Percentiles rank a stretch among this genome's conserved stretches.
These are phyloP conservation scores for Hirsutella minnesotensis DNA, from an alignment of 2,329 filamentous ascomycete genomes.

Conservation along the genomic window DNA sequence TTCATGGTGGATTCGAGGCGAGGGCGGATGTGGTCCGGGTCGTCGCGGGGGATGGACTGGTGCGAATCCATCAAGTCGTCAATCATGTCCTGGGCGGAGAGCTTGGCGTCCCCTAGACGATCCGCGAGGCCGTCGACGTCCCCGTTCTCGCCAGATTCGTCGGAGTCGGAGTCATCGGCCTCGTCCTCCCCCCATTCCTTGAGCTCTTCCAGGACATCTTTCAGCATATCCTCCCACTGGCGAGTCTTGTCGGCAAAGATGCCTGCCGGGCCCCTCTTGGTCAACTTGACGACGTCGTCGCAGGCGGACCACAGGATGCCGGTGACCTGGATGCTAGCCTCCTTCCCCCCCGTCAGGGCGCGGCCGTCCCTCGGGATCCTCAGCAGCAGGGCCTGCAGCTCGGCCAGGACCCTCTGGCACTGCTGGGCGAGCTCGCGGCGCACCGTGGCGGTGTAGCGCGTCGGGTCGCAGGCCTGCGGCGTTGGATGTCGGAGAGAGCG, in stretches of 20 bases:
- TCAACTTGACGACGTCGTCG: slow-evolving; percentile 56
- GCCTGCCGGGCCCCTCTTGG: slow-evolving; percentile 55
- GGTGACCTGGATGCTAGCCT: slow-evolving; percentile 51
- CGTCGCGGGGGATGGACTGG: slow-evolving; percentile 48
- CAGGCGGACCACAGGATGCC: slow-evolving; percentile 77
- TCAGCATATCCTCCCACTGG: slow-evolving; percentile 61
- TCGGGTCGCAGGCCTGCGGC: slow-evolving; percentile 50
- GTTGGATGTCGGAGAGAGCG: slow-evolving; percentile 31
- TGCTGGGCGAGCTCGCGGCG: slow-evolving; percentile 51
- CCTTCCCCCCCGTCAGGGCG: slow-evolving; percentile 31
- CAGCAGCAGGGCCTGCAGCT: slow-evolving; percentile 48
- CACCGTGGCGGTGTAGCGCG: slow-evolving; percentile 50
- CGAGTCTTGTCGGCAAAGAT: slow-evolving; percentile 61
- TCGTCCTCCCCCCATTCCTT: slow-evolving; percentile 76
- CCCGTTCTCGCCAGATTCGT: slow-evolving; percentile 43
- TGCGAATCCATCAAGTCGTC: slow-evolving; percentile 57
- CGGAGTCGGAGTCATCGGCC: slow-evolving; percentile 30
- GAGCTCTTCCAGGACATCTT: slow-evolving; percentile 75
- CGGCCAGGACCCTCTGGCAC: slow-evolving; percentile 47
- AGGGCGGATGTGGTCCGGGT: slow-evolving; percentile 52
- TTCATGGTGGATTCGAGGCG: slow-evolving; percentile 52
- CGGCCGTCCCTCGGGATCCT: slow-evolving; percentile 50
- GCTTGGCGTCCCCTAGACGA: slow-evolving; percentile 13
- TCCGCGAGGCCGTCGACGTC: slow-evolving; percentile 10
- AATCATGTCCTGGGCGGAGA: slow-evolving; percentile 42